Evolutionary conservation across 2,329 filamentous ascomycete species (phyloP).

Genomic region (Cryphonectria naterciae): DNA sequence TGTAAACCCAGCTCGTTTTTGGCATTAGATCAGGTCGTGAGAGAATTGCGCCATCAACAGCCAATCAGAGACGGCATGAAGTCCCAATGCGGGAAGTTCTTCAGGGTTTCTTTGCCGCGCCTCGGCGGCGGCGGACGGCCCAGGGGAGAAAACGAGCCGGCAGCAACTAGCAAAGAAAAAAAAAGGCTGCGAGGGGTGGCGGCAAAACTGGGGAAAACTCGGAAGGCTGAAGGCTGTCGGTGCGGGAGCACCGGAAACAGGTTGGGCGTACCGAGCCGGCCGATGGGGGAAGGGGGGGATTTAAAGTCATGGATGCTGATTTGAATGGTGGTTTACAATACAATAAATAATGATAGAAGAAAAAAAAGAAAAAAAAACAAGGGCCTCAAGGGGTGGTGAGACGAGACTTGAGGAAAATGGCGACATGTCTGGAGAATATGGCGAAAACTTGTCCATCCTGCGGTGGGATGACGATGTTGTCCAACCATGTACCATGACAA

Average conservation of each 20-base stretch:
- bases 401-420: constrained; percentile 5
- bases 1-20: constrained; percentile 22
- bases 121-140: constrained; percentile 13
- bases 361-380: neutral
- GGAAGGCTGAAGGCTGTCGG: constrained; percentile 22
- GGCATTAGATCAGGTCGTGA: constrained; percentile 26
- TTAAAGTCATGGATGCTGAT: neutral
- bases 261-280: constrained; percentile 27
- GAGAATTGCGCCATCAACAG: constrained; percentile 29
- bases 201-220: constrained; percentile 20
- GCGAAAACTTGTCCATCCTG: neutral
- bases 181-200: constrained; percentile 13
- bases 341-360: neutral
- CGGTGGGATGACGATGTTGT: neutral
- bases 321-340: neutral
- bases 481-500: neutral
- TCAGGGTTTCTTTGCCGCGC: constrained; percentile 14
- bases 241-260: constrained; percentile 19
- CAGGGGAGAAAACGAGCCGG: constrained; percentile 10
- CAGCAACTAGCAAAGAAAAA: neutral
- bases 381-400: neutral
- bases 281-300: neutral
- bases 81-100: constrained; percentile 23
- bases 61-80: constrained; percentile 22
- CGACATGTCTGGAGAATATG: constrained; percentile 3